A percentile compares a stretch with the other conserved stretches of the same genome.
Evolutionary conservation across 2,329 filamentous ascomycete species (phyloP).

Genomic region (Beauveria sp.): DNA sequence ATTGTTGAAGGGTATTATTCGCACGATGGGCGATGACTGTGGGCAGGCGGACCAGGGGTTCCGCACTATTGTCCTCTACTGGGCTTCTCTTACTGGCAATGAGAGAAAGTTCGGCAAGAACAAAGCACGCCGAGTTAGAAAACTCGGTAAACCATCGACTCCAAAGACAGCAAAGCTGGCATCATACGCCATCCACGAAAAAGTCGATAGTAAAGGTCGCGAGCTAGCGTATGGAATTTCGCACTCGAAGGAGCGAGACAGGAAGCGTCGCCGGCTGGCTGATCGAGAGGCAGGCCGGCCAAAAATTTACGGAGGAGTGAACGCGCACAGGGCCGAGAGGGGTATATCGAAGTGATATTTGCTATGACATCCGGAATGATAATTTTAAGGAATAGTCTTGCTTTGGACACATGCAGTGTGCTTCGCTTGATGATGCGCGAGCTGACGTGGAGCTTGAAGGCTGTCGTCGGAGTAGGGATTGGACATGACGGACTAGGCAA

Average conservation of each 20-base stretch:
- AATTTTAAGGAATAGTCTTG: background rate
- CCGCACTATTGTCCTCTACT: slow-evolving; percentile 21
- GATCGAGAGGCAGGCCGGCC: background rate
- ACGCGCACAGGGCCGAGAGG: slow-evolving; percentile 18
- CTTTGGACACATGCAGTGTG: background rate
- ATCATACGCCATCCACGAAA: no score
- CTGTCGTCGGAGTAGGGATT: no score
- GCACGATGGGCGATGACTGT: slow-evolving; percentile 13
- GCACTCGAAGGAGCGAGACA: background rate
- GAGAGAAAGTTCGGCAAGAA: slow-evolving; percentile 16
- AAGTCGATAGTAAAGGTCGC: background rate
- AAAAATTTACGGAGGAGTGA: slow-evolving; percentile 19
- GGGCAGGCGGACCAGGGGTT: slow-evolving; percentile 19
- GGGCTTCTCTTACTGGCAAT: slow-evolving; percentile 18
- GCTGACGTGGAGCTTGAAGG: background rate
- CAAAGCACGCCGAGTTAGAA: background rate
- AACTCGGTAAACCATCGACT: no score
- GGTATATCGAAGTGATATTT: background rate
- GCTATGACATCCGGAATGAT: background rate
- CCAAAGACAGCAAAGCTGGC: no score
- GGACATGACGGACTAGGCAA: background rate
- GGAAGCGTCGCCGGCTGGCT: background rate
- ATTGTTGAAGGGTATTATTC: slow-evolving; percentile 9
- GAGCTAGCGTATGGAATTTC: background rate
- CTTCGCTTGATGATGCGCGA: background rate